Conservation (phyloP, 2,329 filamentous ascomycete genomes). For the Achaetomium macrosporum region DNA sequence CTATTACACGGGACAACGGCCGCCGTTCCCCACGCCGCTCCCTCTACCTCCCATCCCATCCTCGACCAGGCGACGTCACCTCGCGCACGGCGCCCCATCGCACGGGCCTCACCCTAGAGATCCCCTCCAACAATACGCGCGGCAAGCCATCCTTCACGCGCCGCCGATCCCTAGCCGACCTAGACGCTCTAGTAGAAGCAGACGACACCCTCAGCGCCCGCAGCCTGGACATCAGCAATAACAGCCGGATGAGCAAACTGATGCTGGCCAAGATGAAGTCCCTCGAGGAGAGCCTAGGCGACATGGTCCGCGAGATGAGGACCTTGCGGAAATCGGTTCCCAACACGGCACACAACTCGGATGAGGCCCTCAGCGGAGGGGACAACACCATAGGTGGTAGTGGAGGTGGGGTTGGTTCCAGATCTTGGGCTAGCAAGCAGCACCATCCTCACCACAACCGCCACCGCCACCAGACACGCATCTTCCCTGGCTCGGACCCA, state of each 20-base stretch:
- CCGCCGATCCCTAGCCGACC: constrained; percentile 58
- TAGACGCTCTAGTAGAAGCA: constrained; percentile 67
- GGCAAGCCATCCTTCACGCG: constrained; percentile 30
- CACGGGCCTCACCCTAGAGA: constrained; percentile 46
- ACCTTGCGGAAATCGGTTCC: constrained; percentile 45
- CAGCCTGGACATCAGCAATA: neutral
- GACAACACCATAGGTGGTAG: neutral
- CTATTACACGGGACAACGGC: constrained; percentile 28
- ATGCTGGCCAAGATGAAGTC: constrained; percentile 89
- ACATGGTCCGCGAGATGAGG: constrained; percentile 77
- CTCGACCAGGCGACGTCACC: constrained; percentile 41
- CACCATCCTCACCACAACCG: constrained; percentile 10
- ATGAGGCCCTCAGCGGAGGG: constrained; percentile 1
- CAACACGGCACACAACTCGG: constrained; percentile 48
- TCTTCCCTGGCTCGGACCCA: constrained; percentile 7
- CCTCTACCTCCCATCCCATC: constrained; percentile 40
- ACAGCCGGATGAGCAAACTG: constrained; percentile 65
- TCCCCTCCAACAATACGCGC: constrained; percentile 31
- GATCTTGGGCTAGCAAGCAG: constrained; percentile 26
- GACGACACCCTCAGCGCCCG: constrained; percentile 44
- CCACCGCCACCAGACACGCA: constrained; percentile 1
- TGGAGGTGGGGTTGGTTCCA: constrained; percentile 20
- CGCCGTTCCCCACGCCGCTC: constrained; percentile 44
- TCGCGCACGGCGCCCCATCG: constrained; percentile 52
- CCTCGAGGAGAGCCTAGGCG: constrained; percentile 82